These are phyloP conservation scores for Hypomyces perniciosus DNA, from an alignment of 2,329 filamentous ascomycete genomes.

Conservation along the genomic window DNA sequence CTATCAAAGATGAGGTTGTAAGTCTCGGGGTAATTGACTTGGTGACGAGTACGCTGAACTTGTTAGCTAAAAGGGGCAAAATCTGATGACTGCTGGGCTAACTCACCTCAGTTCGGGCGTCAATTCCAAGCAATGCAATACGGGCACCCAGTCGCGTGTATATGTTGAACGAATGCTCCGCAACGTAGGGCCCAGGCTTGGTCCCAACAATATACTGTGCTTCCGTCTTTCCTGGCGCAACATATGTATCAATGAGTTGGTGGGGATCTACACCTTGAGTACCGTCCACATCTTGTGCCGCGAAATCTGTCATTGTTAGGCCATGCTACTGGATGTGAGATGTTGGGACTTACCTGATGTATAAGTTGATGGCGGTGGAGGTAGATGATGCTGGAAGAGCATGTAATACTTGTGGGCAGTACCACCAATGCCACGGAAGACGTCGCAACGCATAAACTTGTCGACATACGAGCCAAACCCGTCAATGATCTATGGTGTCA, in stretches of 20 bases:
- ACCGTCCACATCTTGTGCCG: slow-evolving; percentile 18
- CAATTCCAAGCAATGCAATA: slow-evolving; percentile 80
- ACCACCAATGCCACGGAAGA: slow-evolving; percentile 87
- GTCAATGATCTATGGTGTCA: slow-evolving; percentile 65
- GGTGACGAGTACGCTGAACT: slow-evolving; percentile 71
- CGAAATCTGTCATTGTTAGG: slow-evolving; percentile 1
- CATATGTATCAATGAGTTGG: slow-evolving; percentile 70
- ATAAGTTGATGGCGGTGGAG: slow-evolving; percentile 79
- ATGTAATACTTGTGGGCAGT: slow-evolving; percentile 97
- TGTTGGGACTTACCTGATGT: slow-evolving; percentile 55
- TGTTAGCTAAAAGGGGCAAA: not conserved
- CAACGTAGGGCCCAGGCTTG: slow-evolving; percentile 83
- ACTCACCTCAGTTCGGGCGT: slow-evolving; percentile 79
- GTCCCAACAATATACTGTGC: slow-evolving; percentile 71
- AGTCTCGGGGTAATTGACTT: slow-evolving; percentile 90
- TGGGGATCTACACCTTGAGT: slow-evolving; percentile 58
- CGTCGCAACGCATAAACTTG: slow-evolving; percentile 85
- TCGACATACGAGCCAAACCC: slow-evolving; percentile 93
- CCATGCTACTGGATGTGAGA: slow-evolving; percentile 27
- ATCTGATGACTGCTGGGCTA: too few relatives aligned
- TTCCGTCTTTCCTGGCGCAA: slow-evolving; percentile 52
- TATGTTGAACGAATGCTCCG: slow-evolving; percentile 78
- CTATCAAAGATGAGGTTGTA: slow-evolving; percentile 79
- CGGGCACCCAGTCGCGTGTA: slow-evolving; percentile 78
- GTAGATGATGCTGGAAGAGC: slow-evolving; percentile 91